Percentiles rank a stretch among this genome's conserved stretches.
Evolutionary conservation across 345 rosid genomes (phyloP).

Genomic region (Microthlaspi erraticum): DNA sequence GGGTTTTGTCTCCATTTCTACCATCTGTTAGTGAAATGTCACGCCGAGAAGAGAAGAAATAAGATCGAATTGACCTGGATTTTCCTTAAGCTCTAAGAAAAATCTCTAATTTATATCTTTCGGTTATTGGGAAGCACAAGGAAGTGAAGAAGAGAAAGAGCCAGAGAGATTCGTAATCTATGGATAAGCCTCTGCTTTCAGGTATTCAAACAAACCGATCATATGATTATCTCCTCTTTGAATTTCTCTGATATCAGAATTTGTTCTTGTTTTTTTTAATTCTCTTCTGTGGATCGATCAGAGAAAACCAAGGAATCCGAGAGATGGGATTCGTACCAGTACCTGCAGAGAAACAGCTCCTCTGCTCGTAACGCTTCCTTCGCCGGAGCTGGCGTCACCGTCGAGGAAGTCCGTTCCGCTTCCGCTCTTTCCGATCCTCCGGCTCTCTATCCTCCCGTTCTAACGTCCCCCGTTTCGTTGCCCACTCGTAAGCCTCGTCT

Average conservation of each 20-base stretch:
- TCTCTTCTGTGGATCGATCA: constrained; percentile 23
- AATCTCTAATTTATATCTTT: not conserved
- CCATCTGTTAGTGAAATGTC: too few relatives aligned
- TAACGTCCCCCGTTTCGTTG: constrained; percentile 68
- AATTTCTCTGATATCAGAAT: not conserved
- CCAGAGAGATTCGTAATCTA: constrained; percentile 31
- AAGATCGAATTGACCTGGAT: constrained; percentile 18
- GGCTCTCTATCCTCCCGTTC: constrained; percentile 69
- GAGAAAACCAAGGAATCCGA: constrained; percentile 55
- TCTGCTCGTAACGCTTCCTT: constrained; percentile 64
- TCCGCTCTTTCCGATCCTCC: constrained; percentile 81
- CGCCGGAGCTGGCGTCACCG: constrained; percentile 81
- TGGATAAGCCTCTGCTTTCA: constrained; percentile 79
- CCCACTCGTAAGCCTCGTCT: constrained; percentile 53
- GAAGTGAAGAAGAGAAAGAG: not conserved
- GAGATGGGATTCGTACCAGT: constrained; percentile 76
- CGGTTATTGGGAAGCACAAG: not conserved
- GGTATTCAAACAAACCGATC: constrained; percentile 44
- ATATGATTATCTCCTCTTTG: not conserved
- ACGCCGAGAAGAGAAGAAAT: too few relatives aligned
- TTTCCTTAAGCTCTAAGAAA: constrained; percentile 42
- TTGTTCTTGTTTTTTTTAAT: not conserved
- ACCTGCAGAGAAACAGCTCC: constrained; percentile 73
- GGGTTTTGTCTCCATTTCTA: too few relatives aligned
- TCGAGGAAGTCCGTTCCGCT: constrained; percentile 87